phyloP scores from a whole-genome alignment of 2,329 filamentous ascomycete genomes.

The Penicillium sp. region DNA sequence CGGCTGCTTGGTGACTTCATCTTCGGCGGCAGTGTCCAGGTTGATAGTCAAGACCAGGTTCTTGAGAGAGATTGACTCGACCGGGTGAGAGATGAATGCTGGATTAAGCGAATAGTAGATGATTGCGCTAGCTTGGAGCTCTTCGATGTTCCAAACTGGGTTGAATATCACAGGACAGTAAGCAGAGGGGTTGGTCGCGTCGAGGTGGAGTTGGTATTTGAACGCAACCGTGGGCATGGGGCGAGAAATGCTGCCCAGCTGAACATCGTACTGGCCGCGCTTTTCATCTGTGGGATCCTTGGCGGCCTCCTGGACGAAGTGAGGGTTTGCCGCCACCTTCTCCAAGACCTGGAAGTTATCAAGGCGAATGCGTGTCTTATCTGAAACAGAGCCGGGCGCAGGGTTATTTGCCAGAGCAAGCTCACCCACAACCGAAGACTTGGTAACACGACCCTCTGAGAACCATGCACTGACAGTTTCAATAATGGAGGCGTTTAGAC shows the following conservation, averaged over 20 bases:
- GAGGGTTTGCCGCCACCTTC: constrained; percentile 89
- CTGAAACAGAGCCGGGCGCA: constrained; percentile 35
- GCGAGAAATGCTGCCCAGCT: constrained; percentile 69
- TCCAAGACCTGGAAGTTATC: constrained; percentile 88
- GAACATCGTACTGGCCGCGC: constrained; percentile 77
- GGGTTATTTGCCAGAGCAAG: constrained; percentile 81
- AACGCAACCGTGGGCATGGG: constrained; percentile 73
- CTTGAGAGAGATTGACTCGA: constrained; percentile 59
- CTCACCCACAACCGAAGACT: constrained; percentile 78
- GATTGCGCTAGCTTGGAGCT: constrained; percentile 82
- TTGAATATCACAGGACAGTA: constrained; percentile 74
- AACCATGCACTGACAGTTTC: constrained; percentile 89
- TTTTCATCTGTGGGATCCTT: constrained; percentile 53
- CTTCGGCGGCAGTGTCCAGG: constrained; percentile 43
- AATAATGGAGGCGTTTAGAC: constrained; percentile 84
- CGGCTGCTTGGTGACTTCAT: constrained; percentile 48
- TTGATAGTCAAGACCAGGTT: constrained; percentile 73
- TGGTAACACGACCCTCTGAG: constrained; percentile 69
- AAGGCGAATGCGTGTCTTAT: constrained; percentile 70
- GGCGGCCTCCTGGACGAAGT: constrained; percentile 71
- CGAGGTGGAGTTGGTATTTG: constrained; percentile 84
- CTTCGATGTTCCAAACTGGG: constrained; percentile 79
- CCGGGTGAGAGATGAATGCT: constrained; percentile 52
- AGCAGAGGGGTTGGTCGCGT: constrained; percentile 55
- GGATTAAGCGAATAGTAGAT: constrained; percentile 85